Conservation (phyloP, 2,329 filamentous ascomycete species). For the Pseudocercospora crystallina region DNA sequence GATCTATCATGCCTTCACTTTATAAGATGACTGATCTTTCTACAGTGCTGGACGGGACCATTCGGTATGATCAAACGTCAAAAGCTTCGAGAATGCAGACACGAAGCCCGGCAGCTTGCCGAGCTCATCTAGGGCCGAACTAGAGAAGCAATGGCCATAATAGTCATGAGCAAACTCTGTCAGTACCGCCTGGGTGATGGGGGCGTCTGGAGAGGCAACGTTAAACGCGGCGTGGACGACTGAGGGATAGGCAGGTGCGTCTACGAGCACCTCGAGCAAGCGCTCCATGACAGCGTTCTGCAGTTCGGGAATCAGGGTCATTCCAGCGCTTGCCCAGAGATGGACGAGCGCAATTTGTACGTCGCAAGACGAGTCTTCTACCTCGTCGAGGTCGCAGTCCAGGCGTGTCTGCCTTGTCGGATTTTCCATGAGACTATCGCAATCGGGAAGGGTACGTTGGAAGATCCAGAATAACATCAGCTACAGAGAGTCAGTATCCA, state of each 20-base stretch:
- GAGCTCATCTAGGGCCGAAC: neutral
- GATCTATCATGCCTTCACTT: too few relatives aligned
- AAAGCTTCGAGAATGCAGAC: neutral
- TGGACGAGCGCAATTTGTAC: neutral
- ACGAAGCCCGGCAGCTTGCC: constrained; percentile 1
- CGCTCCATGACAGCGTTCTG: neutral
- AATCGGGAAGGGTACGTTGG: neutral
- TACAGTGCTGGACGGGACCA: too few relatives aligned
- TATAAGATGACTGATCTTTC: too few relatives aligned
- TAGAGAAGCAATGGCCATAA: neutral
- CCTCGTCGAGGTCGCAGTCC: too few relatives aligned
- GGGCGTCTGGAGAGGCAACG: neutral
- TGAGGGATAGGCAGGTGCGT: neutral
- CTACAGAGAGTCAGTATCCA: too few relatives aligned
- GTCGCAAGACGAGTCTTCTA: too few relatives aligned
- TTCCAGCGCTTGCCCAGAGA: constrained; percentile 3
- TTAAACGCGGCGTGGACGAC: neutral
- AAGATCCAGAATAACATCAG: constrained; percentile 4
- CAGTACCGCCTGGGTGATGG: neutral
- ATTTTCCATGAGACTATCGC: neutral
- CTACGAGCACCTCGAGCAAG: neutral
- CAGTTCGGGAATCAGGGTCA: constrained; percentile 4
- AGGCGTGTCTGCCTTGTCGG: neutral
- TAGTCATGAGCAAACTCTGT: neutral
- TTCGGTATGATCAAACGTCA: too few relatives aligned